Evolutionary conservation across 139 green algal genomes (phyloP).

Genomic region (Astrephomene gubernaculifera): DNA sequence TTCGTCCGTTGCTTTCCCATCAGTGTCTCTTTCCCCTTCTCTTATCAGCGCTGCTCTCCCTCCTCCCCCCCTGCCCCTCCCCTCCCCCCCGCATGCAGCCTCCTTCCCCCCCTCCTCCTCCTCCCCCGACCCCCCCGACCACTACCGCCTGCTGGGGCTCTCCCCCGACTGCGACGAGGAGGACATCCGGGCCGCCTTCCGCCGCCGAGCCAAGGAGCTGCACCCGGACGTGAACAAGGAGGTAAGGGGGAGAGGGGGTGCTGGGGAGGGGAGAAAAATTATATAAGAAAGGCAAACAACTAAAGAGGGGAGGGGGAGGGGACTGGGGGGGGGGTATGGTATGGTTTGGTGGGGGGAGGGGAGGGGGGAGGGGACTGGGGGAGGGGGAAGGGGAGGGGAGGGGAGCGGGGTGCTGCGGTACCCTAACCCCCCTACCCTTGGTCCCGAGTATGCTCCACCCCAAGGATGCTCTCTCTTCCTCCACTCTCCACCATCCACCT

Average conservation of each 20-base stretch:
- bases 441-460: no score
- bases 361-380: background rate
- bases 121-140: slow-evolving; percentile 30
- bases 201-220: slow-evolving; percentile 58
- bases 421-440: background rate
- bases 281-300: background rate
- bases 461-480: no score
- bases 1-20: background rate
- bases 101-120: no score
- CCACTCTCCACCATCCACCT: no score
- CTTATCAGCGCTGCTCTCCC: background rate
- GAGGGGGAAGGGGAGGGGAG: background rate
- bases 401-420: background rate
- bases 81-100: background rate
- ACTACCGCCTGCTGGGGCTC: slow-evolving; percentile 70
- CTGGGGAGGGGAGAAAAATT: no score
- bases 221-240: slow-evolving; percentile 70
- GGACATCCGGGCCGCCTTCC: slow-evolving; percentile 73
- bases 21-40: no score
- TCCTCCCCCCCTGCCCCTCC: background rate
- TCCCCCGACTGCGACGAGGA: slow-evolving; percentile 55
- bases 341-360: background rate
- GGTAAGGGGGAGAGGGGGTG: slow-evolving; percentile 23
- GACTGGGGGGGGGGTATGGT: background rate
- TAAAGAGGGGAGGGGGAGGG: background rate